phyloP scores from a whole-genome alignment of 2,329 filamentous ascomycete genomes.

The Aspergillus carbonarius region DNA sequence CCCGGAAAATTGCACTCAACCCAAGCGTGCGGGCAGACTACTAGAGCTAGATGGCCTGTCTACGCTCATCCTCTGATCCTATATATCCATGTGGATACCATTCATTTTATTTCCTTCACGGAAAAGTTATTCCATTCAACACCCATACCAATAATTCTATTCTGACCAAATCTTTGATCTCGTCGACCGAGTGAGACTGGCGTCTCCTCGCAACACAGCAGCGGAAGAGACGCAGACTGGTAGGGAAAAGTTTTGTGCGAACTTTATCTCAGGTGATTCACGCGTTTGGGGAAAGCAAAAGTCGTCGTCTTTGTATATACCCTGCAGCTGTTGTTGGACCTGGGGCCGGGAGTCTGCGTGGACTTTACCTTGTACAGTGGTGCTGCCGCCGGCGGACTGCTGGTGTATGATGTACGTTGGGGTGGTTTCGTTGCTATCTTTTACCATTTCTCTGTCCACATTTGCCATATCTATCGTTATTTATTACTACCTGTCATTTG shows the following conservation, averaged over 20 bases:
- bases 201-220: constrained; percentile 15
- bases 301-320: constrained; percentile 29
- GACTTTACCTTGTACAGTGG: constrained; percentile 23
- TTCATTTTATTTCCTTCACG: constrained; percentile 23
- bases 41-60: constrained; percentile 18
- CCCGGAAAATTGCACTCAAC: constrained; percentile 36
- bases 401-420: constrained; percentile 35
- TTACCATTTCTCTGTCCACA: constrained; percentile 19
- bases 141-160: constrained; percentile 19
- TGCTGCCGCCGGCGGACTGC: constrained; percentile 12
- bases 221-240: constrained; percentile 16
- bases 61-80: background rate
- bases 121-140: constrained; percentile 19
- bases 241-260: constrained; percentile 23
- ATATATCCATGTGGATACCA: background rate
- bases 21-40: constrained; percentile 34
- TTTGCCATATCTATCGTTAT: constrained; percentile 15
- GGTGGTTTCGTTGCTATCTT: constrained; percentile 25
- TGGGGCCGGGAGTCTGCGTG: constrained; percentile 20
- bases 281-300: constrained; percentile 30
- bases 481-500: constrained; percentile 18
- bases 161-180: constrained; percentile 13
- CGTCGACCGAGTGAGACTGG: constrained; percentile 21
- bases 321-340: constrained; percentile 25
- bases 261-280: constrained; percentile 19